Evolutionary conservation across 768 basidiomycete genomes (phyloP).

Genomic region (Boletus huronensis): DNA sequence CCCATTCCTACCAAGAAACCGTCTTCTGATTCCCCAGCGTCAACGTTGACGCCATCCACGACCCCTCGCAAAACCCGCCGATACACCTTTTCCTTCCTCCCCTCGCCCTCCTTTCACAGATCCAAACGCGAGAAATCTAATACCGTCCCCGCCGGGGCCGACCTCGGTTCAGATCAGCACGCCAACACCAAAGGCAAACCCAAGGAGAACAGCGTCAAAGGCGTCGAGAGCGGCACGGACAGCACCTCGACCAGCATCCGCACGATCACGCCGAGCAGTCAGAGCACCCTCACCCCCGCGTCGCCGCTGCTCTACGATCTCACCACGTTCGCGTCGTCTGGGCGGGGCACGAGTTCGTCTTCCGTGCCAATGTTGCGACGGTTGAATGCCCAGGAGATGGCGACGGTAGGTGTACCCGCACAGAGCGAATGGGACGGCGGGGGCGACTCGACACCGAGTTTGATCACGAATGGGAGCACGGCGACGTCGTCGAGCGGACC

Average conservation of each 20-base stretch:
- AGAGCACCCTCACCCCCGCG: slow-evolving; percentile 16
- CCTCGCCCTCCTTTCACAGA: slow-evolving; percentile 18
- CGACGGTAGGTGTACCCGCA: not conserved
- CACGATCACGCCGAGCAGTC: slow-evolving; percentile 19
- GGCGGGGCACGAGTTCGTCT: not conserved
- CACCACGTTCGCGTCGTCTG: slow-evolving; percentile 8
- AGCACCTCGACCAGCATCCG: slow-evolving; percentile 20
- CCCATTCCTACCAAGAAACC: not conserved
- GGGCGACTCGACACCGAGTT: slow-evolving; percentile 21
- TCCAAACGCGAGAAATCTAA: slow-evolving; percentile 19
- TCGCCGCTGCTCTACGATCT: slow-evolving; percentile 3
- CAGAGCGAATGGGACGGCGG: not conserved
- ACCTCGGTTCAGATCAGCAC: not conserved
- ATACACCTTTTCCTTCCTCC: slow-evolving; percentile 26
- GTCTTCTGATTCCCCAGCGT: not conserved
- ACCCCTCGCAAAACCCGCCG: slow-evolving; percentile 15
- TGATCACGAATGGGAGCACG: slow-evolving; percentile 19
- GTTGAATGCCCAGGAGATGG: slow-evolving; percentile 13
- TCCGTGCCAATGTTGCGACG: slow-evolving; percentile 20
- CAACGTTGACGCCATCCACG: not conserved
- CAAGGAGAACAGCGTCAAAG: not conserved
- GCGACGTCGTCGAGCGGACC: slow-evolving; percentile 15
- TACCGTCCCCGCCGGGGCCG: not conserved
- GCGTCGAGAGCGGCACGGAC: slow-evolving; percentile 14
- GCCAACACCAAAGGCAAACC: not conserved